These are phyloP conservation scores for Colletotrichum spaethianum DNA, from an alignment of 2,329 filamentous ascomycete genomes.

Conservation along the genomic window DNA sequence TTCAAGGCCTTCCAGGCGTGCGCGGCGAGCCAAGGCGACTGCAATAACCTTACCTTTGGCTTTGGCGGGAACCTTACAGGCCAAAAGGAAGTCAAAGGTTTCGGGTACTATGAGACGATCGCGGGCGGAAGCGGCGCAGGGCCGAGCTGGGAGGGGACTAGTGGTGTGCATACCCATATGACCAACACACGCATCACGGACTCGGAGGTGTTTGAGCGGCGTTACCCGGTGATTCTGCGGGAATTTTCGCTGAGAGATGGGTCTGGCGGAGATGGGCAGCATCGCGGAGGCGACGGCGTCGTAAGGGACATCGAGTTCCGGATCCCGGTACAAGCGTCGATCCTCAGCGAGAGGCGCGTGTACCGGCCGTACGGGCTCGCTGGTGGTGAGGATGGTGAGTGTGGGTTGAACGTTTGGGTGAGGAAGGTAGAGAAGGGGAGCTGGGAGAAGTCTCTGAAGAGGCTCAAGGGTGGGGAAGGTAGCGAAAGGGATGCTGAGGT, in stretches of 20 bases:
- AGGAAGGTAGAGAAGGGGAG: constrained; percentile 75
- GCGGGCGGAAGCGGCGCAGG: constrained; percentile 78
- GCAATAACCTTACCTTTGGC: constrained; percentile 88
- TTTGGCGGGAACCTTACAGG: constrained; percentile 68
- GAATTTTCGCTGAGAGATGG: constrained; percentile 77
- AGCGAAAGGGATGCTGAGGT: constrained; percentile 50
- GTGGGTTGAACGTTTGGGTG: constrained; percentile 91
- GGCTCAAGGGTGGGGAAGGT: constrained; percentile 49
- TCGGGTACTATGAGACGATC: constrained; percentile 74
- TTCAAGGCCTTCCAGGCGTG: constrained; percentile 83
- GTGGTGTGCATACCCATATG: constrained; percentile 68
- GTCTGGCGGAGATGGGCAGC: constrained; percentile 76
- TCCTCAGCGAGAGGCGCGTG: constrained; percentile 83
- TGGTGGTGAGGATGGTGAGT: constrained; percentile 83
- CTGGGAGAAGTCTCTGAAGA: constrained; percentile 60
- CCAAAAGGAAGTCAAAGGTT: constrained; percentile 55
- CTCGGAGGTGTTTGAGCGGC: constrained; percentile 60
- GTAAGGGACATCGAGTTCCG: constrained; percentile 85
- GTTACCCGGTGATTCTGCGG: constrained; percentile 80
- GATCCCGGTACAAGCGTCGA: constrained; percentile 82
- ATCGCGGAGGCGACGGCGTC: constrained; percentile 81
- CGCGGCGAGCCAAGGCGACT: constrained; percentile 84
- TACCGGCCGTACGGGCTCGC: constrained; percentile 85
- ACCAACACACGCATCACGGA: constrained; percentile 84
- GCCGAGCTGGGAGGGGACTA: constrained; percentile 61